Evolutionary conservation across 257 asterid species (phyloP).

Genomic region (Coffea canephora): DNA sequence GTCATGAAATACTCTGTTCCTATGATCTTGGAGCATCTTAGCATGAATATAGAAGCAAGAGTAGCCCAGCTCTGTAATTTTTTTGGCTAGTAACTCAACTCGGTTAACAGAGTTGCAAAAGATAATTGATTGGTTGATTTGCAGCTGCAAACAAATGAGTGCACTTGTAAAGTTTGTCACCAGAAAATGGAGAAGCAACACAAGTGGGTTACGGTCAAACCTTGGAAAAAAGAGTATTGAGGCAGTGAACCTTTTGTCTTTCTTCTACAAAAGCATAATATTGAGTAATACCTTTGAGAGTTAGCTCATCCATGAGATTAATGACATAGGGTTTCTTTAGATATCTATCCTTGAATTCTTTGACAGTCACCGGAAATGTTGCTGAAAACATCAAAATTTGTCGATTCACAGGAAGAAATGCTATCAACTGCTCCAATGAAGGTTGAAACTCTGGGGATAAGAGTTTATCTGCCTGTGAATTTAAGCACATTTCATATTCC

Average conservation of each 20-base stretch:
- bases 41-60: constrained; percentile 85
- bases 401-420: constrained; percentile 45
- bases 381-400: constrained; percentile 79
- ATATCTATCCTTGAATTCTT: constrained; percentile 63
- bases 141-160: constrained; percentile 48
- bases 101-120: constrained; percentile 82
- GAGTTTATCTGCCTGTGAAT: constrained; percentile 69
- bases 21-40: constrained; percentile 79
- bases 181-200: not conserved
- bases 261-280: constrained; percentile 83
- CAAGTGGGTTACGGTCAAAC: constrained; percentile 25
- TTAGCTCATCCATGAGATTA: constrained; percentile 81
- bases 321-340: constrained; percentile 59
- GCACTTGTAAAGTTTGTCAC: constrained; percentile 5
- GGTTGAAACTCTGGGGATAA: constrained; percentile 81
- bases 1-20: constrained; percentile 79
- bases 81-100: constrained; percentile 74
- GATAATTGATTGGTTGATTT: constrained; percentile 75
- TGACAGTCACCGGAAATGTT: constrained; percentile 78
- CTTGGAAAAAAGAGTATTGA: constrained; percentile 76
- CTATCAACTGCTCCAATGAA: constrained; percentile 61
- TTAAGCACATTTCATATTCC: not conserved
- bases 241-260: constrained; percentile 83
- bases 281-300: constrained; percentile 77
- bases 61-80: constrained; percentile 80